phyloP scores from a whole-genome alignment of 225 moss, liverwort and hornwort genomes.

The Straminergon stramineum region DNA sequence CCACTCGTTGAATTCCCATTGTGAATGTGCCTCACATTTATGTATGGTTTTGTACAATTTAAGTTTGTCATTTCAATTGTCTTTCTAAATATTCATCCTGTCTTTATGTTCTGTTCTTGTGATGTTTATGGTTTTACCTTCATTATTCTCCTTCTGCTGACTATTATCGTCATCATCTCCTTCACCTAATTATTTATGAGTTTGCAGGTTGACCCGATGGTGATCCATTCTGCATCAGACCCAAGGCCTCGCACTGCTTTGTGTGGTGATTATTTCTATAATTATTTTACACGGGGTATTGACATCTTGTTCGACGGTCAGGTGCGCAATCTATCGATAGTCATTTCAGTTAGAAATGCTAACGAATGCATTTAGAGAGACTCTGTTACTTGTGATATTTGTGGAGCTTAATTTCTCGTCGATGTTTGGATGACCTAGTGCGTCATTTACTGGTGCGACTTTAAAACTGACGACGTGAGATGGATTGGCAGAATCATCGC shows the following conservation, averaged over 20 bases:
- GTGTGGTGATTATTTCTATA: conserved; percentile 98
- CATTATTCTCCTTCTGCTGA: not conserved
- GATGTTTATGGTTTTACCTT: not conserved
- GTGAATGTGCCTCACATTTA: not conserved
- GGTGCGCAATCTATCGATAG: conserved; percentile 21
- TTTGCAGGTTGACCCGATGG: conserved; percentile 94
- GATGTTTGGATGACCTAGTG: not conserved
- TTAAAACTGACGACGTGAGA: not conserved
- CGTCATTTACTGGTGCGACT: not conserved
- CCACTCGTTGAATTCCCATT: not conserved
- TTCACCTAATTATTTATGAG: not conserved
- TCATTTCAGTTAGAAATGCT: not conserved
- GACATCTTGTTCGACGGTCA: conserved; percentile 98
- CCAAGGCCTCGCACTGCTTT: conserved; percentile 88
- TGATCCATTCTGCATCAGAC: conserved; percentile 96
- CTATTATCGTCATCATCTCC: not conserved
- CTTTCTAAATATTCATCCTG: not conserved
- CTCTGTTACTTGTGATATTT: not conserved
- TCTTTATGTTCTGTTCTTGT: not conserved
- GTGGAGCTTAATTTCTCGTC: not conserved
- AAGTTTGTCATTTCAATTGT: not conserved
- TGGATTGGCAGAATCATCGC: conserved; percentile 58
- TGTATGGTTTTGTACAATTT: not conserved
- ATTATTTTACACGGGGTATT: conserved; percentile 83
- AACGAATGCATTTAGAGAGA: not conserved